Evolutionary conservation across 73 alveolate genomes (phyloP).

Genomic region (Symbiodinium natans): DNA sequence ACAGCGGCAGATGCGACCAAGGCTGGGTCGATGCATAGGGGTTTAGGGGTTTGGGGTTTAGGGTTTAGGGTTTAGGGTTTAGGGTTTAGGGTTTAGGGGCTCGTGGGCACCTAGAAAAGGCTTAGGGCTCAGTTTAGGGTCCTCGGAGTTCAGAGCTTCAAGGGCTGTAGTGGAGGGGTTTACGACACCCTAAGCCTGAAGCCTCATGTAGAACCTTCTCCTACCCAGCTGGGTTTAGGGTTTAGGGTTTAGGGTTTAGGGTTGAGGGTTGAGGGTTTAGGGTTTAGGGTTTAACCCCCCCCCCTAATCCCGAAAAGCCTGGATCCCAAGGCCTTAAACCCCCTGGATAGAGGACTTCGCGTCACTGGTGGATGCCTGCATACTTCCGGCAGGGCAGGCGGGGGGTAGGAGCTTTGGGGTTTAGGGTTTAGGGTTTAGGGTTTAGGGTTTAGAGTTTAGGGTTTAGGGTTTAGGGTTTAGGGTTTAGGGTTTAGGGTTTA

Average conservation of each 20-base stretch:
- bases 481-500: no score
- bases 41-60: no score
- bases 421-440: no score
- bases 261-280: no score
- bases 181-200: background rate
- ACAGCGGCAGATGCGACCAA: background rate
- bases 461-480: no score
- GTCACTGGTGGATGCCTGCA: background rate
- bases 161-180: background rate
- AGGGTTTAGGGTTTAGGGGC: background rate
- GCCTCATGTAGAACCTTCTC: background rate
- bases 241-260: no score
- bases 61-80: background rate
- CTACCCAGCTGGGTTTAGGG: no score
- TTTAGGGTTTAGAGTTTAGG: no score
- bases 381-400: background rate
- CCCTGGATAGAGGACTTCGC: background rate
- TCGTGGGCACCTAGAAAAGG: no score
- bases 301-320: background rate
- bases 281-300: background rate
- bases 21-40: background rate
- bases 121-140: no score
- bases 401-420: no score
- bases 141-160: background rate
- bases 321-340: no score